Evolutionary conservation across 1,284 basidiomycete genomes (phyloP).

Genomic region (Ceratobasidium theobromae): DNA sequence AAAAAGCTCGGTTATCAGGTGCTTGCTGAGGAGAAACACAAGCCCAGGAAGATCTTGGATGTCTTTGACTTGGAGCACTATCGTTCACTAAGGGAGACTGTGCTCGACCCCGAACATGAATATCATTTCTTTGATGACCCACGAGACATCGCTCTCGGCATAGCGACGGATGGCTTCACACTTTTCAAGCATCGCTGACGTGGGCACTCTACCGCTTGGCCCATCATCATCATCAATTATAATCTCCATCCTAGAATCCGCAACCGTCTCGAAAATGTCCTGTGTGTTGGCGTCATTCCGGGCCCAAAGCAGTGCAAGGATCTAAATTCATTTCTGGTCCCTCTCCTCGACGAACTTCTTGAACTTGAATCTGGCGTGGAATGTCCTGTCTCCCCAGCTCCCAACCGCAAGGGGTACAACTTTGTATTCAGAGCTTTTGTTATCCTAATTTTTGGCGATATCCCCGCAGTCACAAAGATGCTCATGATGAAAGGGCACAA

Average conservation of each 20-base stretch:
- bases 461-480: slow-evolving; percentile 6
- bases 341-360: slow-evolving; percentile 11
- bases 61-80: slow-evolving; percentile 45
- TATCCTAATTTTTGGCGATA: slow-evolving; percentile 19
- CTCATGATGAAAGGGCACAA: slow-evolving; percentile 16
- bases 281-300: slow-evolving; percentile 42
- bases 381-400: not conserved
- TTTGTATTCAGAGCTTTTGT: slow-evolving; percentile 4
- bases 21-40: slow-evolving; percentile 23
- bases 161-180: slow-evolving; percentile 42
- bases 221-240: slow-evolving; percentile 42
- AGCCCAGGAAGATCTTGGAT: slow-evolving; percentile 38
- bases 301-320: slow-evolving; percentile 22
- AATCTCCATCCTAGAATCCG: slow-evolving; percentile 43
- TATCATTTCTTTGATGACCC: slow-evolving; percentile 41
- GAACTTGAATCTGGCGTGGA: not conserved
- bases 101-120: slow-evolving; percentile 38
- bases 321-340: slow-evolving; percentile 6
- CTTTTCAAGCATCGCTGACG: slow-evolving; percentile 37
- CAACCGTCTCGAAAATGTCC: slow-evolving; percentile 39
- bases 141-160: slow-evolving; percentile 42
- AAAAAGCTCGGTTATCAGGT: not conserved
- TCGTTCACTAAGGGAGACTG: slow-evolving; percentile 31
- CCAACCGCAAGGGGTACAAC: not conserved
- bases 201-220: slow-evolving; percentile 36